Evolutionary conservation across 257 asterid species (phyloP).

Genomic region (Gentiana macrophylla): DNA sequence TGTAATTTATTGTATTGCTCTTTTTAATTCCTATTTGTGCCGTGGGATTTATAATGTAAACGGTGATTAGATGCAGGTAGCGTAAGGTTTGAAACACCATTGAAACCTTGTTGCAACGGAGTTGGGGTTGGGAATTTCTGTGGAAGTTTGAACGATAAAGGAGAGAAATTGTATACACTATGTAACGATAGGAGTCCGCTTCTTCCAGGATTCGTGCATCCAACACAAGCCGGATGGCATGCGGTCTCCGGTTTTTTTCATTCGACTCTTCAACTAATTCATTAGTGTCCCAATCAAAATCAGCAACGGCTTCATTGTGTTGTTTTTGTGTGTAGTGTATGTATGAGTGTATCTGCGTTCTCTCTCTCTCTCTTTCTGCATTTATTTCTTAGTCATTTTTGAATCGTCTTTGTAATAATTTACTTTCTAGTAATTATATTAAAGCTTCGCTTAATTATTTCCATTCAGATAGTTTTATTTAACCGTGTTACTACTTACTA

Average conservation of each 20-base stretch:
- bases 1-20: conserved; percentile 8
- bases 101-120: conserved; percentile 66
- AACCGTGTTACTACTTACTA: no score
- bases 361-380: no score
- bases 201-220: conserved; percentile 67
- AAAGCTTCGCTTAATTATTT: no score
- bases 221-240: conserved; percentile 51
- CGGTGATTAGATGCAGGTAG: no score
- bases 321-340: no score
- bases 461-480: no score
- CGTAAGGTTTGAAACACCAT: not conserved
- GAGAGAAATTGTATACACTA: conserved; percentile 27
- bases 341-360: no score
- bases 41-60: not conserved
- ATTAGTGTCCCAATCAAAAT: no score
- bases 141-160: conserved; percentile 31
- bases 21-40: not conserved
- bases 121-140: conserved; percentile 23
- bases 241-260: conserved; percentile 32
- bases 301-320: no score
- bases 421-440: no score
- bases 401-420: no score
- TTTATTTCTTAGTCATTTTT: no score
- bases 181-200: conserved; percentile 38
- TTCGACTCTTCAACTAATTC: conserved; percentile 16